Conservation (phyloP, 75 land plant genomes). For the Pinus albicaulis region DNA sequence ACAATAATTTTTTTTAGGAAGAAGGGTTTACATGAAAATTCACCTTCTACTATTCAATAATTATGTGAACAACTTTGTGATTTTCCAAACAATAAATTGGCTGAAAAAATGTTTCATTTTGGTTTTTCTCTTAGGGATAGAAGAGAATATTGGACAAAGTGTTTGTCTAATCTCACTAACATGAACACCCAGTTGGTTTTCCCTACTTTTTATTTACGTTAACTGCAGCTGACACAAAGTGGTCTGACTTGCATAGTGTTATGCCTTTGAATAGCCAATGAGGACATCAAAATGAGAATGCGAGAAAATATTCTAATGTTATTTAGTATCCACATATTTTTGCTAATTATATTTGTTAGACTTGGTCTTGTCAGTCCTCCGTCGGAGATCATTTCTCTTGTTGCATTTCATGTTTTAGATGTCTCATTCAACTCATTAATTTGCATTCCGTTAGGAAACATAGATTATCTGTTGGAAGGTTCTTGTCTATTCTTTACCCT, state of each 20-base stretch:
- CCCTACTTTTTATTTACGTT: background rate
- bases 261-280: too few species aligned
- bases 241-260: background rate
- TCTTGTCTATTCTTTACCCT: too few species aligned
- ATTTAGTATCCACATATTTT: too few species aligned
- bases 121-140: background rate
- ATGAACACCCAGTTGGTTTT: background rate
- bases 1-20: background rate
- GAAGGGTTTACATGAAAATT: background rate
- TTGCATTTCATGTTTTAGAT: too few species aligned
- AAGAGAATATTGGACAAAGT: background rate
- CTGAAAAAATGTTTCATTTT: background rate
- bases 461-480: too few species aligned
- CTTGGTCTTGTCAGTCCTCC: too few species aligned
- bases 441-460: too few species aligned
- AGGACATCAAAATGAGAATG: too few species aligned
- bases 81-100: background rate
- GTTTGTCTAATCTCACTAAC: background rate
- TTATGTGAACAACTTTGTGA: background rate
- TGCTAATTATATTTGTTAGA: too few species aligned
- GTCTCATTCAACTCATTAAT: too few species aligned
- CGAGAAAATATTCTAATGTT: too few species aligned
- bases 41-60: background rate
- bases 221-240: background rate
- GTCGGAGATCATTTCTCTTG: too few species aligned